Evolutionary conservation across 176 grass and related monocot species (phyloP).

Genomic region (Musa schizocarpa): DNA sequence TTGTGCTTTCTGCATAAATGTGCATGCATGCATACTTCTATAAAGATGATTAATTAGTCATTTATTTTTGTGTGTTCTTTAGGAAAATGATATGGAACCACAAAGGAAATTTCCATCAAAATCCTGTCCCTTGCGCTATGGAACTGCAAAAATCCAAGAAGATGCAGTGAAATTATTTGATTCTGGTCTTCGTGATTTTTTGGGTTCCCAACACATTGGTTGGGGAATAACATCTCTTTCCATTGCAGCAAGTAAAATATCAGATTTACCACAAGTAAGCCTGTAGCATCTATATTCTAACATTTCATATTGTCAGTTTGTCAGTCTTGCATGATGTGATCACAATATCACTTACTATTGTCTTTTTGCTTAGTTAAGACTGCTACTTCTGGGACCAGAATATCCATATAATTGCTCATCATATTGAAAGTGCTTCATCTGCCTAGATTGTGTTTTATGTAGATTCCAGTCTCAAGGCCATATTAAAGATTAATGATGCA

Average conservation of each 20-base stretch:
- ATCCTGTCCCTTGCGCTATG: constrained; percentile 86
- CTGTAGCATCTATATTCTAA: neutral
- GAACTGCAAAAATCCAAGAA: constrained; percentile 82
- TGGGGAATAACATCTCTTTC: constrained; percentile 92
- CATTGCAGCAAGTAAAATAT: constrained; percentile 89
- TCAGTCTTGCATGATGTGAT: neutral
- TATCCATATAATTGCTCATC: too few relatives aligned
- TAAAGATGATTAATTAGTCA: neutral
- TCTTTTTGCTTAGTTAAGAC: neutral
- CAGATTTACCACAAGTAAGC: constrained; percentile 65
- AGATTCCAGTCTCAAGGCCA: too few relatives aligned
- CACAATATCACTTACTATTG: neutral
- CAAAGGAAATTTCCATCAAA: constrained; percentile 87
- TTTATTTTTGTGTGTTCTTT: constrained; percentile 4
- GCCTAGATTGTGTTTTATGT: too few relatives aligned
- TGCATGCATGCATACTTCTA: neutral
- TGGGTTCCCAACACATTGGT: constrained; percentile 51
- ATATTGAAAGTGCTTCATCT: too few relatives aligned
- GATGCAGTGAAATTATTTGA: constrained; percentile 89
- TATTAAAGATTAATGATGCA: too few relatives aligned
- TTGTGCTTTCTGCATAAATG: constrained; percentile 6
- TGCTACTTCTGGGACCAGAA: too few relatives aligned
- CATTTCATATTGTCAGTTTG: neutral
- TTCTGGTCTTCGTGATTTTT: constrained; percentile 69
- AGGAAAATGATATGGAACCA: constrained; percentile 41